These are phyloP conservation scores for Colletotrichum somersetense DNA, from an alignment of 2,329 filamentous ascomycete species.

Conservation along the genomic window DNA sequence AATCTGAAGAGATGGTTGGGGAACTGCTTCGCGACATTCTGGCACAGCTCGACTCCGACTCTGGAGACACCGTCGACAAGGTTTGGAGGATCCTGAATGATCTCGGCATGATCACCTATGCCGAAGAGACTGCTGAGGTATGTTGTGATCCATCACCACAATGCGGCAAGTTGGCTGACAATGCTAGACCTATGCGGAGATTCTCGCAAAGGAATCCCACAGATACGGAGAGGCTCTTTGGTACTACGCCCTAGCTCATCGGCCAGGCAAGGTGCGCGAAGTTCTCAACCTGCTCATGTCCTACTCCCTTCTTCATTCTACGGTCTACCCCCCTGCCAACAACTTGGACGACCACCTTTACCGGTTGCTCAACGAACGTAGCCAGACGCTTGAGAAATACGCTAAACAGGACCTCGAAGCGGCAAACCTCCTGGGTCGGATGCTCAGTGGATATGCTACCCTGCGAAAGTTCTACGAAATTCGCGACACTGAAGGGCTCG, in stretches of 20 bases:
- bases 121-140: conserved; percentile 86
- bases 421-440: conserved; percentile 84
- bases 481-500: conserved; percentile 69
- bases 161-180: conserved; percentile 44
- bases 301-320: conserved; percentile 87
- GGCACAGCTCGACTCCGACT: conserved; percentile 71
- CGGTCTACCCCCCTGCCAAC: conserved; percentile 77
- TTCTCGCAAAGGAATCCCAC: conserved; percentile 77
- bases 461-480: conserved; percentile 90
- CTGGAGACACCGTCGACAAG: conserved; percentile 81
- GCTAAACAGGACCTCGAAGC: conserved; percentile 83
- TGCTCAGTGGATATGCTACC: conserved; percentile 92
- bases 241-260: conserved; percentile 91
- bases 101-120: conserved; percentile 82
- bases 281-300: conserved; percentile 90
- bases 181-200: conserved; percentile 82
- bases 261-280: conserved; percentile 81
- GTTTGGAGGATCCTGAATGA: conserved; percentile 83
- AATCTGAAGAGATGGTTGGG: conserved; percentile 80
- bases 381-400: conserved; percentile 77
- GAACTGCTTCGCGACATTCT: conserved; percentile 78
- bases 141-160: conserved; percentile 45
- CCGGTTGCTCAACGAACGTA: conserved; percentile 78
- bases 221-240: conserved; percentile 88
- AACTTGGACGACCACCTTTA: conserved; percentile 81